Base-by-base conservation (phyloP, 1,284 basidiomycete species). In the Cutaneotrichosporon dermatis region DNA sequence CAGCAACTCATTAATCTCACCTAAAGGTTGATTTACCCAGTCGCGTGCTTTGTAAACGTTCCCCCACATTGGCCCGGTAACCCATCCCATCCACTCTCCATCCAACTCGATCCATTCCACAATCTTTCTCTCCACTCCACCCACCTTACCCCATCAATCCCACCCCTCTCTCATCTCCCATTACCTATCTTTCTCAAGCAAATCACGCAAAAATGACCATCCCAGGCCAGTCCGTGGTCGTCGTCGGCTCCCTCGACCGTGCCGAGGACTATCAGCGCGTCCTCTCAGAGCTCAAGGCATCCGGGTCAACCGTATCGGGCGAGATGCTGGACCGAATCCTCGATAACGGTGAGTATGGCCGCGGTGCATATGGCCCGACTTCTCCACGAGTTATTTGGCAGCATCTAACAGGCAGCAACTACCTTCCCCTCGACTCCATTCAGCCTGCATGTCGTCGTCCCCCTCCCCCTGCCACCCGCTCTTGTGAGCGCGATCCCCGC, bases 261-360 rank as follows among this genome's bases (percentile, higher is more conserved):
- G 69, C 67, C 16, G 66, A 73, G 15, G 75, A 78, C 48, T 78
- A 78, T 63, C 74, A 76, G 64, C 51, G 54, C 10, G 42, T 75
- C 12, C 55, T 78, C 41, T 61, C 64, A 13, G 53, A 59, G 33
- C 64, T 77, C 56, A 71, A 77, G 56, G 50, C 59, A 35, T 60
- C 56, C 5, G 65, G 61, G 10, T 63, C 62, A n/a, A 57, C 51
- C 5, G 75, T 76, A 4, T 64, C 70, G 42, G 75, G 71, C 9
- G 77, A 79, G 61, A 79, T 79, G 77, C 70, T 77, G 10, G 77
- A 79, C 65, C 67, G 77, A 35, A 59, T 79, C 4, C 61, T 79
- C 40, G 75, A 77, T 60, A 70, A 71, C 57, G 77, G 77, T 79
- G 60, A 72, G 75, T 44, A 39, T 9, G 6, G 13, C 25, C 3